Conservation (phyloP, 257 asterid species). For the Agastache rugosa region DNA sequence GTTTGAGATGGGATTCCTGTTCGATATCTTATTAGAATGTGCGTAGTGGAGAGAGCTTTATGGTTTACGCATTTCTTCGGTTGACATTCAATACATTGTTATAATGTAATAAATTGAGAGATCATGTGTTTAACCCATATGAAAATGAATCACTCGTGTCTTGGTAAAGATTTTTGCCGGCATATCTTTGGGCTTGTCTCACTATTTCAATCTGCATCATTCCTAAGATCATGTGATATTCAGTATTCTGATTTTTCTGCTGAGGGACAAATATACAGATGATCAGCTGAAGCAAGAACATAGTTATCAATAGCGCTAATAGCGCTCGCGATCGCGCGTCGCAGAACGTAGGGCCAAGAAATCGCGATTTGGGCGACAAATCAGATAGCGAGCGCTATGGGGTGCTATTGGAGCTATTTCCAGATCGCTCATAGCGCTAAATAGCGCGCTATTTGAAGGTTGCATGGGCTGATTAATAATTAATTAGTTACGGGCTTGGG, state of each 20-base stretch:
- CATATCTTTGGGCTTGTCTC: conserved; percentile 3
- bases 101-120: background rate
- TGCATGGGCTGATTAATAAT: no score
- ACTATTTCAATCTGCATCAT: background rate
- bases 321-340: no score
- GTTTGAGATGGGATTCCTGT: background rate
- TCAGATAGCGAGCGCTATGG: no score
- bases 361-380: no score
- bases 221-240: background rate
- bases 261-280: background rate
- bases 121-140: background rate
- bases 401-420: no score
- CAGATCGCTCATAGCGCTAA: no score
- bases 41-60: background rate
- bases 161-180: background rate
- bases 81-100: background rate
- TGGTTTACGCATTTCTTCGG: no score
- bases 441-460: no score
- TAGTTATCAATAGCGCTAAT: no score
- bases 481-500: no score
- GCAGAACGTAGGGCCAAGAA: no score
- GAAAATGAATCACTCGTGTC: background rate
- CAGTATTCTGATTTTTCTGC: background rate
- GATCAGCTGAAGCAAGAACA: background rate
- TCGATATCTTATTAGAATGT: background rate